Evolutionary conservation across 352 stramenopile species (phyloP).

Genomic region (Pythium chondricola): DNA sequence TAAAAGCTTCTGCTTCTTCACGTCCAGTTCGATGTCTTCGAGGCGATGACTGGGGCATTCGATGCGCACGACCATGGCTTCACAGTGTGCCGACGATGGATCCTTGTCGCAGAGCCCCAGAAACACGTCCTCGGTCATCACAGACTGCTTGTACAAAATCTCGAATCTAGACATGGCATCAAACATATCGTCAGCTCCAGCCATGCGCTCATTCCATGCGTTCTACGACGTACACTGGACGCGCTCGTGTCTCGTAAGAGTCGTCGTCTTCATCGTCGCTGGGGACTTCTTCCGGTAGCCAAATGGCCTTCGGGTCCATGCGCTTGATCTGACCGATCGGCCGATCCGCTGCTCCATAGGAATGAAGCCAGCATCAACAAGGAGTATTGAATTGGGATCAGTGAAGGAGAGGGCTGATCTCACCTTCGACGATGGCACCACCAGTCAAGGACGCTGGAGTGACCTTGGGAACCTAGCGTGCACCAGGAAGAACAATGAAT

Average conservation of each 20-base stretch:
- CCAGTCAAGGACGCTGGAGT: constrained; percentile 29
- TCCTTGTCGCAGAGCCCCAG: constrained; percentile 79
- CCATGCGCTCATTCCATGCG: no score
- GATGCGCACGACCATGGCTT: constrained; percentile 75
- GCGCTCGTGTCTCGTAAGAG: constrained; percentile 38
- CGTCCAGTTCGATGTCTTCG: constrained; percentile 76
- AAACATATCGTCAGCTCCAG: not conserved
- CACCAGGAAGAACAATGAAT: no score
- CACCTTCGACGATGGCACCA: constrained; percentile 27
- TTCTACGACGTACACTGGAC: constrained; percentile 52
- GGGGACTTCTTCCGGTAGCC: constrained; percentile 56
- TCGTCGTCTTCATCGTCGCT: constrained; percentile 78
- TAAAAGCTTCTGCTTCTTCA: constrained; percentile 73
- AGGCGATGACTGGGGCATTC: constrained; percentile 52
- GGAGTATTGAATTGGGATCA: no score
- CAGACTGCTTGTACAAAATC: constrained; percentile 81
- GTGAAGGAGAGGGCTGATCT: no score
- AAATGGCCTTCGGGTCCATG: constrained; percentile 64
- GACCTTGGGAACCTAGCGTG: constrained; percentile 8
- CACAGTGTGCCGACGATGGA: constrained; percentile 70
- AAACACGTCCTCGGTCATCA: constrained; percentile 85
- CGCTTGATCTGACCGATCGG: constrained; percentile 67
- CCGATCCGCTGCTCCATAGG: constrained; percentile 29
- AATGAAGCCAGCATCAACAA: no score
- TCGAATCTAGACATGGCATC: constrained; percentile 42